These are phyloP conservation scores for Cercospora sp. DNA, from an alignment of 2,329 filamentous ascomycete species.

Conservation along the genomic window DNA sequence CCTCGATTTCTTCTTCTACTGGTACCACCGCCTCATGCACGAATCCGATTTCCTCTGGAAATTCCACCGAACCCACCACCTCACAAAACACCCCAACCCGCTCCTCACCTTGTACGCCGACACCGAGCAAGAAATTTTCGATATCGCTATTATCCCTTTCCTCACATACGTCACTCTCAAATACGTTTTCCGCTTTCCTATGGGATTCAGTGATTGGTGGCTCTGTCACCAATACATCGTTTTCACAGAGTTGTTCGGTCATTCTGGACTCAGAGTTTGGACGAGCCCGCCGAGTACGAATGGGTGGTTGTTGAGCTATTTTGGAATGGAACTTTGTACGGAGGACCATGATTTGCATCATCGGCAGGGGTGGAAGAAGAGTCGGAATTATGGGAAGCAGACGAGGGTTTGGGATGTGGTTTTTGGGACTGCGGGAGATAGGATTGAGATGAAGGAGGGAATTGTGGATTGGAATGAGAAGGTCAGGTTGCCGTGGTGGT, in stretches of 20 bases:
- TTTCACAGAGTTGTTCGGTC: slow-evolving; percentile 45
- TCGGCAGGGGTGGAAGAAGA: slow-evolving; percentile 42
- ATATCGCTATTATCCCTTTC: slow-evolving; percentile 46
- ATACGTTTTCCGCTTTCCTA: slow-evolving; percentile 42
- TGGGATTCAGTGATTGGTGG: slow-evolving; percentile 53
- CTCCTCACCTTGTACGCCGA: slow-evolving; percentile 48
- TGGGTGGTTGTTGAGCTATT: slow-evolving; percentile 36
- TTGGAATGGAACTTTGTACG: slow-evolving; percentile 43
- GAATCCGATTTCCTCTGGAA: slow-evolving; percentile 46
- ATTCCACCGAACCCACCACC: slow-evolving; percentile 49
- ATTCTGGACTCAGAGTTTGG: slow-evolving; percentile 43
- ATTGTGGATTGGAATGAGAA: slow-evolving; percentile 21
- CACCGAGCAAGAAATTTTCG: slow-evolving; percentile 46
- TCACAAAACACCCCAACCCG: slow-evolving; percentile 50
- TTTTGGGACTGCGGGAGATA: slow-evolving; percentile 38
- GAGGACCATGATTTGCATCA: slow-evolving; percentile 48
- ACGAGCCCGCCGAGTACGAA: slow-evolving; percentile 41
- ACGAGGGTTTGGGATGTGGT: slow-evolving; percentile 43
- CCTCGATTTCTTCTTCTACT: slow-evolving; percentile 51
- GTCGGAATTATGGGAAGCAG: slow-evolving; percentile 45
- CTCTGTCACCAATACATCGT: slow-evolving; percentile 49
- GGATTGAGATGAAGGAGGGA: slow-evolving; percentile 39
- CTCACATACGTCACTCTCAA: slow-evolving; percentile 43
- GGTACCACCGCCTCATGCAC: slow-evolving; percentile 46
- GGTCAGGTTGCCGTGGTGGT: slow-evolving; percentile 9